Evolutionary conservation across 371 early-diverging fungal species (phyloP), one percentile per base, ranked within the genome.

Genomic region (Mortierella sp.): DNA sequence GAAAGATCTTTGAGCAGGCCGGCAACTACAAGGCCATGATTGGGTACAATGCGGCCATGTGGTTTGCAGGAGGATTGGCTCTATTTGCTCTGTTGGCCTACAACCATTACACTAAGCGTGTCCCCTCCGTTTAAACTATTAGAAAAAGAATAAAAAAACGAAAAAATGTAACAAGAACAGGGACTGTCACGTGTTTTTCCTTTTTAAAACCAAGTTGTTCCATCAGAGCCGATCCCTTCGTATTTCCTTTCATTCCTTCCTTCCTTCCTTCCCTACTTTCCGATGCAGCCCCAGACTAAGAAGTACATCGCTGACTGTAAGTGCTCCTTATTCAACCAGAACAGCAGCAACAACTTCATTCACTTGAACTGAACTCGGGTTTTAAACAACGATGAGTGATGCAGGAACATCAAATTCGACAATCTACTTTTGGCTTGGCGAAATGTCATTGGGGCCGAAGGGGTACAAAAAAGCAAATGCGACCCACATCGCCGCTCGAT

Each of bases 221-320:
- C 63, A 63, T 63, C 63, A 16, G 16, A 63, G 63, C 63, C 38
- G 73, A 90, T 94, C 13, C 90, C 93, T 0, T 50, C 54, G 1
- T 38, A 38, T 38, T 65, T 24, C 68, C 8, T 38, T 54, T 44
- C 44, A 28, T 8, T 7, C 55, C n/a, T 31, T 24, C 48, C n/a
- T 48, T 52, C 11, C 50, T 48, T 73, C 26, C 55, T 44, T 75
- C 44, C 31, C 19, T 38, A n/a, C 50, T 65, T 42, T 19, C 50
- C 45, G 55, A 88, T 88, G 88, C 92, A 92, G 74, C 93, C 93
- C 50, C 91, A 92, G 82, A 91, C 93, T 31, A 93, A 93, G 79
- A 92, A 92, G 74, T 93, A 93, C 88, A 90, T 92, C 76, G 92
- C 92, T 57, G 93, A 93, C 88, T 90, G 93, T 93, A 90, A 81